A percentile compares a stretch with the other conserved stretches of the same genome.
These are phyloP conservation scores for Pulicaria dysenterica DNA, from an alignment of 129 eudicot species.

Conservation along the genomic window DNA sequence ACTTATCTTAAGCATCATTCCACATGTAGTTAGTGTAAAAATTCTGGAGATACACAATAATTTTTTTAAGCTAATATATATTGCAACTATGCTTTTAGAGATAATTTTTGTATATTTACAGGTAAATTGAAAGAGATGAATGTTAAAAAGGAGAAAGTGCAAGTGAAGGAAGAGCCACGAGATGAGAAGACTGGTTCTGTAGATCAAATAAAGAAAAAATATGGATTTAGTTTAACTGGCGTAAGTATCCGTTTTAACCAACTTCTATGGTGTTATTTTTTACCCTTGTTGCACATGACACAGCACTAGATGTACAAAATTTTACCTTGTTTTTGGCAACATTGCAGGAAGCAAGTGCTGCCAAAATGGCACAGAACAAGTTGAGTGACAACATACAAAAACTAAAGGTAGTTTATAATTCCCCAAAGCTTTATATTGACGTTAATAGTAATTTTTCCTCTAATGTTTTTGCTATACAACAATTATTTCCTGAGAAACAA, in stretches of 20 bases:
- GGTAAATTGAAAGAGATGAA: conserved; percentile 75
- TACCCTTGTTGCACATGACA: neutral
- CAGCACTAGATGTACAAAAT: neutral
- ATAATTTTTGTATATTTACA: conserved; percentile 29
- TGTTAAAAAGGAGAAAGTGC: conserved; percentile 70
- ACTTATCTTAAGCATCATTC: conserved; percentile 1
- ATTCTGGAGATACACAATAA: neutral
- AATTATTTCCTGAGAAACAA: neutral
- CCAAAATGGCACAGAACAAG: conserved; percentile 62
- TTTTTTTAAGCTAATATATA: too few relatives aligned
- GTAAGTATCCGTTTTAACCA: conserved; percentile 42
- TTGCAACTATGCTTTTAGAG: neutral
- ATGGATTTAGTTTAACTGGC: conserved; percentile 68
- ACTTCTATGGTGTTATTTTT: neutral
- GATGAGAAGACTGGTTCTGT: conserved; percentile 71
- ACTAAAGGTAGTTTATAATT: conserved; percentile 55
- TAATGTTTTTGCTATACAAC: neutral
- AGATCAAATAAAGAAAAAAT: conserved; percentile 94
- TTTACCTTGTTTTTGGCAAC: conserved; percentile 2
- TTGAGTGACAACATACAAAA: conserved; percentile 65
- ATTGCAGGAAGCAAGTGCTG: conserved; percentile 69
- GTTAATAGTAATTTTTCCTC: neutral
- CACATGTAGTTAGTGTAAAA: neutral
- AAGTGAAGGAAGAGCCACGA: conserved; percentile 55
- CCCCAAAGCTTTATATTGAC: neutral